Conservation (phyloP, 2,329 filamentous ascomycete species). For the Nigrograna mackinnonii region DNA sequence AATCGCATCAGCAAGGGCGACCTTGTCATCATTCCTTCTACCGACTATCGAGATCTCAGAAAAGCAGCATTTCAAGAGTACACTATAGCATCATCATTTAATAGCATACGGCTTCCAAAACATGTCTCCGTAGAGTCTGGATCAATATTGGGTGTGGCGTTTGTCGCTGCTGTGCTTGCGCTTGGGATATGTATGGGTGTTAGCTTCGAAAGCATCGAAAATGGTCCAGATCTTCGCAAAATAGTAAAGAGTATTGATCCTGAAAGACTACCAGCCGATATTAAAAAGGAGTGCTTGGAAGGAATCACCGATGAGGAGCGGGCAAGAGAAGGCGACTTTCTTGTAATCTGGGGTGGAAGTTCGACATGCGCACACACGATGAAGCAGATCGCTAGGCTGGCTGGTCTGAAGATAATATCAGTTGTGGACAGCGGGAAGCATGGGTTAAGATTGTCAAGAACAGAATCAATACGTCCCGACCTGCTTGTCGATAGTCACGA, state of each 20-base stretch:
- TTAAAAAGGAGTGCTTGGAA: conserved; percentile 65
- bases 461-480: conserved; percentile 56
- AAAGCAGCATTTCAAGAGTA: conserved; percentile 76
- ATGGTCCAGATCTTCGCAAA: conserved; percentile 63
- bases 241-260: conserved; percentile 53
- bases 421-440: conserved; percentile 71
- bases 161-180: conserved; percentile 68
- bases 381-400: conserved; percentile 69
- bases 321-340: conserved; percentile 66
- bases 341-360: conserved; percentile 75
- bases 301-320: conserved; percentile 58
- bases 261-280: conserved; percentile 61
- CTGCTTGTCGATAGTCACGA: conserved; percentile 72
- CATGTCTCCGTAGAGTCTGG: conserved; percentile 58
- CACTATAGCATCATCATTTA: conserved; percentile 66
- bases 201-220: conserved; percentile 58
- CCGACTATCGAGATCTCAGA: conserved; percentile 72
- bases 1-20: conserved; percentile 53
- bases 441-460: conserved; percentile 48
- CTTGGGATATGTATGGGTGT: conserved; percentile 72
- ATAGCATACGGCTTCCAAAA: conserved; percentile 64
- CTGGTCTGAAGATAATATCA: conserved; percentile 66
- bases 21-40: conserved; percentile 65
- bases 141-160: conserved; percentile 70
- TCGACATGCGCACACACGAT: conserved; percentile 70